Base-by-base conservation (phyloP, 345 rosid species). In the Euphorbia pulcherrima region DNA sequence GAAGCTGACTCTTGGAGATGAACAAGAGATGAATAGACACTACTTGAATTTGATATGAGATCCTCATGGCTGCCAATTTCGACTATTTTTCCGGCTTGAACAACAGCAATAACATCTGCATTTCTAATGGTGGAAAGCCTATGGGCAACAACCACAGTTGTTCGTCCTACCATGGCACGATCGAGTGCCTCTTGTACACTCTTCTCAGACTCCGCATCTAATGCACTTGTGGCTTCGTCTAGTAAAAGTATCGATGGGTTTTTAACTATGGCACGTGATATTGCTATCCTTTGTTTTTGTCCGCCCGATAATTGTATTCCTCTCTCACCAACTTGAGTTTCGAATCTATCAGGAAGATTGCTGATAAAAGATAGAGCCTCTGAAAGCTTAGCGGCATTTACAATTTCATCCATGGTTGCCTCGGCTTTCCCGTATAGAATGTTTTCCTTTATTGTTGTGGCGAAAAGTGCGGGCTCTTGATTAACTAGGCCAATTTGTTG, bases 251-350 rank as follows among this genome's bases (percentile, higher is more conserved):
- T 81, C 0, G 88, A 86, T 2, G 99, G 99, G 68, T 94, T 86
- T 74, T 94, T 91, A 67, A 94, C 89, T 33, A 89, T 83, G 1
- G 99, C 99, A 17, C 97, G 88, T 0, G 99, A 77, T 72, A 94
- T 88, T 1, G 99, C 97, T 60, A 94, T 89, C 71, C 97, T 83
- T 65, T 94, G 99, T 78, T 94, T 94, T 76, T 94, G 99, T 62
- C 99, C 99, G 7, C 99, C 99, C 0, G 97, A 94, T 62, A 94
- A 74, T 57, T 91, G 97, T 62, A 94, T 78, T 52, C 99, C 97
- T 75, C 96, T 86, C 73, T 94, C 99, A 28, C 99, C 97, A 13
- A 94, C 99, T 92, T 93, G 98, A 62, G 97, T 93, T 64, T 93
- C 97, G 71, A 89, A 93, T 69, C 90, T 79, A 3, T 91, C 95